Evolutionary conservation across 2,329 filamentous ascomycete genomes (phyloP).

Genomic region (Pyricularia pennisetigena): DNA sequence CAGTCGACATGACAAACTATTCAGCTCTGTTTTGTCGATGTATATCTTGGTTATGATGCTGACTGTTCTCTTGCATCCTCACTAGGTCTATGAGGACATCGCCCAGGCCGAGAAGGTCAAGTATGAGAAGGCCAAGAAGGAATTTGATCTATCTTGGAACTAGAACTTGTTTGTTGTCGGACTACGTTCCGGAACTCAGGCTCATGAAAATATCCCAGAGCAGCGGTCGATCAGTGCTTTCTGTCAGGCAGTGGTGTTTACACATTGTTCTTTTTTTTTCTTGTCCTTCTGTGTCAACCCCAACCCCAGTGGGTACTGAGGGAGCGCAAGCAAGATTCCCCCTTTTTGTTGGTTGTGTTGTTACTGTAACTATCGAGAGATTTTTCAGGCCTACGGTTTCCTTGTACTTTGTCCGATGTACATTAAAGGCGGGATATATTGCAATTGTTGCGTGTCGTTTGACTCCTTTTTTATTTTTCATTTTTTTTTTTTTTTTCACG

Average conservation of each 20-base stretch:
- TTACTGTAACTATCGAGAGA: neutral
- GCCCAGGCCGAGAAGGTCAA: slow-evolving; percentile 17
- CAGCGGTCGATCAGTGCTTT: neutral
- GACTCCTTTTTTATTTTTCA: too few relatives aligned
- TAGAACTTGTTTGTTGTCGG: neutral
- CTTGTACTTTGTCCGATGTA: neutral
- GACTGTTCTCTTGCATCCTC: neutral
- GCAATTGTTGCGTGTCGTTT: neutral
- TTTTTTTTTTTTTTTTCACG: too few relatives aligned
- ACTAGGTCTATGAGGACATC: slow-evolving; percentile 24
- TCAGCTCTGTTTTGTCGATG: neutral
- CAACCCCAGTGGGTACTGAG: slow-evolving; percentile 11
- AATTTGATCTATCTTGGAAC: neutral
- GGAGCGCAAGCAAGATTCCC: slow-evolving; percentile 6
- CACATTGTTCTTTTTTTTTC: neutral
- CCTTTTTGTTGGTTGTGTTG: neutral
- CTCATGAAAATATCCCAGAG: neutral
- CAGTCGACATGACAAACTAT: neutral
- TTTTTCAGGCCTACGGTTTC: neutral
- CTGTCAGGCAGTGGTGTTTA: neutral
- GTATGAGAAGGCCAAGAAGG: slow-evolving; percentile 18
- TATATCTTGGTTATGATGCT: neutral
- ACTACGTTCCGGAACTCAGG: neutral
- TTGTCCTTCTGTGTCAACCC: neutral
- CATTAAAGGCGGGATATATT: neutral